Evolutionary conservation across 352 stramenopile species (phyloP).

Genomic region (Ophiocytium majus): DNA sequence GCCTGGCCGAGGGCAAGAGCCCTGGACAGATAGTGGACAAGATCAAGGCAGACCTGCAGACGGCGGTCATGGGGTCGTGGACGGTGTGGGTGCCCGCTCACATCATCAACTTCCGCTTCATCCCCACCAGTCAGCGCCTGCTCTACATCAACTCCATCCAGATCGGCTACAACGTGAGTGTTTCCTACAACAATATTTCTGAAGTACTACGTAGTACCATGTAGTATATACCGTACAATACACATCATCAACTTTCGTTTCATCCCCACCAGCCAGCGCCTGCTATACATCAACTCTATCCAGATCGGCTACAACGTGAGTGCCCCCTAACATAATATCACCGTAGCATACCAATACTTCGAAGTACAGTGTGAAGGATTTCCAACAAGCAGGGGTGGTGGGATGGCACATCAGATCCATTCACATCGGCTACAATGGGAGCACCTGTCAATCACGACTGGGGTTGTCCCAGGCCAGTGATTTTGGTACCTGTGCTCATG

Average conservation of each 20-base stretch:
- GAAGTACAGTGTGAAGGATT: too few species aligned
- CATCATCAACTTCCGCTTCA: conserved; percentile 78
- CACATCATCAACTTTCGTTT: neutral
- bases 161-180: conserved; percentile 69
- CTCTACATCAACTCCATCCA: conserved; percentile 80
- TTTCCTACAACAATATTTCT: neutral
- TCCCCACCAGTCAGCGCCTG: conserved; percentile 61
- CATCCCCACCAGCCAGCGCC: neutral
- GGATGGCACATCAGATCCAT: too few species aligned
- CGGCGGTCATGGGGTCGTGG: conserved; percentile 75
- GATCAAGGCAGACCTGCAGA: conserved; percentile 73
- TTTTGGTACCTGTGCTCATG: too few species aligned
- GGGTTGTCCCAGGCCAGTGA: too few species aligned
- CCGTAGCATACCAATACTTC: neutral
- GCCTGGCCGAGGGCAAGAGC: conserved; percentile 61
- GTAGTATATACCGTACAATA: too few species aligned
- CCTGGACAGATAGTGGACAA: conserved; percentile 54
- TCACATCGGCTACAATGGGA: too few species aligned
- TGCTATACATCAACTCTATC: conserved; percentile 52
- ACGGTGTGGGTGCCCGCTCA: conserved; percentile 76
- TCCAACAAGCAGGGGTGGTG: too few species aligned
- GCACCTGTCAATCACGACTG: too few species aligned
- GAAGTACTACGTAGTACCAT: neutral
- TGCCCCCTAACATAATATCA: neutral
- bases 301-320: conserved; percentile 73